A percentile compares a stretch with the other conserved stretches of the same genome.
phyloP scores from a whole-genome alignment of 1,284 basidiomycete genomes.

The Lignosus rhinocerotis region DNA sequence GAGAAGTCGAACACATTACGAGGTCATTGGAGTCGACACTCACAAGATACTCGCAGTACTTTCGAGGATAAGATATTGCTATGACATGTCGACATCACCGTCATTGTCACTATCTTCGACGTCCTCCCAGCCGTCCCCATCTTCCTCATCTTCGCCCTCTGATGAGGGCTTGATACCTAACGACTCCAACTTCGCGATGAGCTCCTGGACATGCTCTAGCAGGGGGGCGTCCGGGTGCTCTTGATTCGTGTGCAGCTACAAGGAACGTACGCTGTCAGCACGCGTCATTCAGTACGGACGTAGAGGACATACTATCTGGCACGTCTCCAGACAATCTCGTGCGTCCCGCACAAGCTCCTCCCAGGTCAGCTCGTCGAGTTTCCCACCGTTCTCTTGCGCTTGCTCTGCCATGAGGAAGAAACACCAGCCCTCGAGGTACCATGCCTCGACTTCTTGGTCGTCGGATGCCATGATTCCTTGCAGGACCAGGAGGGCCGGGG shows the following conservation, averaged over 20 bases:
- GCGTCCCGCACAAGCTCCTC: slow-evolving; percentile 82
- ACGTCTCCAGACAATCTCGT: slow-evolving; percentile 82
- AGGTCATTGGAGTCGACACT: too few species aligned
- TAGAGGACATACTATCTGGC: slow-evolving; percentile 60
- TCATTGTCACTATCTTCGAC: slow-evolving; percentile 56
- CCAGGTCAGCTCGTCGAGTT: slow-evolving; percentile 64
- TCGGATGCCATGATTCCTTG: slow-evolving; percentile 82
- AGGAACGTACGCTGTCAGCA: slow-evolving; percentile 11
- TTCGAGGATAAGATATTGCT: slow-evolving; percentile 3
- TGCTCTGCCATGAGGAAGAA: slow-evolving; percentile 81
- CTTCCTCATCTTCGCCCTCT: slow-evolving; percentile 51
- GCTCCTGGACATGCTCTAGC: slow-evolving; percentile 74
- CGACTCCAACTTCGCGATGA: slow-evolving; percentile 68
- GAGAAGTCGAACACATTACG: too few species aligned
- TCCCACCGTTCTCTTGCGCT: slow-evolving; percentile 57
- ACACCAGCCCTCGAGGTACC: slow-evolving; percentile 95
- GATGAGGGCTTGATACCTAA: slow-evolving; percentile 70
- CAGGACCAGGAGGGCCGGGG: slow-evolving; percentile 74
- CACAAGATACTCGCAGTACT: neutral
- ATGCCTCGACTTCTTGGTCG: slow-evolving; percentile 88
- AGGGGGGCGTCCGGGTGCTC: slow-evolving; percentile 80
- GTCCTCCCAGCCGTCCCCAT: slow-evolving; percentile 50
- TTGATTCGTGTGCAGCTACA: slow-evolving; percentile 71
- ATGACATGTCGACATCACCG: slow-evolving; percentile 65
- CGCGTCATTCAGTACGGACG: neutral